phyloP scores from a whole-genome alignment of 2,329 filamentous ascomycete species.

The Phyllosticta capitalensis region DNA sequence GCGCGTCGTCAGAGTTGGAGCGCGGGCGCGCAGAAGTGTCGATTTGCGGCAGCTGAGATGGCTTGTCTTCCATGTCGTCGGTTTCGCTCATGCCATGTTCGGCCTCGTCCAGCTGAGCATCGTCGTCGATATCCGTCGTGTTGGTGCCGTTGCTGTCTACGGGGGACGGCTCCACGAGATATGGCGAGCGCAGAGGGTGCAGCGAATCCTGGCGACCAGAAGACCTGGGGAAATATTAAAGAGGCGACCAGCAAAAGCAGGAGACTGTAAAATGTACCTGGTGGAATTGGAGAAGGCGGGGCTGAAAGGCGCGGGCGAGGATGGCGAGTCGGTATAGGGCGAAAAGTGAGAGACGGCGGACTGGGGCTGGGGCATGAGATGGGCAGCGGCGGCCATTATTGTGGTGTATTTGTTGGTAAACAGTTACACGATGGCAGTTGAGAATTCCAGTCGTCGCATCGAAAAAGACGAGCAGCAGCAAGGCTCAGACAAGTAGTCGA shows the following conservation, averaged over 20 bases:
- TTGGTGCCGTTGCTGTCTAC: conserved; percentile 80
- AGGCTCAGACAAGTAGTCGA: background rate
- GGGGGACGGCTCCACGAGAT: conserved; percentile 67
- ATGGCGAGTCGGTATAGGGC: conserved; percentile 43
- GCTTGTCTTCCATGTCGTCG: conserved; percentile 25
- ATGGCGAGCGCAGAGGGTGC: conserved; percentile 40
- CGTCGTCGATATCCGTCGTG: conserved; percentile 72
- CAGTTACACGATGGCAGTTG: background rate
- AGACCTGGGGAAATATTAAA: background rate
- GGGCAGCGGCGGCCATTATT: conserved; percentile 30
- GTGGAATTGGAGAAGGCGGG: conserved; percentile 30
- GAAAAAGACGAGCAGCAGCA: background rate
- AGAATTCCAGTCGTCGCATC: background rate
- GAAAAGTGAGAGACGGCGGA: conserved; percentile 38
- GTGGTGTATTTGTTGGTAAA: background rate
- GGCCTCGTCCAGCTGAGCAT: conserved; percentile 51
- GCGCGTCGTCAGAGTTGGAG: conserved; percentile 61
- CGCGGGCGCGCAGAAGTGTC: conserved; percentile 34
- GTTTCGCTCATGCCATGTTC: conserved; percentile 24
- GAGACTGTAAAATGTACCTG: conserved; percentile 33
- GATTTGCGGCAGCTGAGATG: conserved; percentile 32
- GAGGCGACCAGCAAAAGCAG: conserved; percentile 17
- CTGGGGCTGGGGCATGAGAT: conserved; percentile 33
- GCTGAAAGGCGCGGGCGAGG: conserved; percentile 36
- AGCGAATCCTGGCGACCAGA: conserved; percentile 33